Percentiles rank a stretch among this genome's conserved stretches.
These are phyloP conservation scores for Trichophaea hybrida DNA, from an alignment of 2,329 filamentous ascomycete species.

Conservation along the genomic window DNA sequence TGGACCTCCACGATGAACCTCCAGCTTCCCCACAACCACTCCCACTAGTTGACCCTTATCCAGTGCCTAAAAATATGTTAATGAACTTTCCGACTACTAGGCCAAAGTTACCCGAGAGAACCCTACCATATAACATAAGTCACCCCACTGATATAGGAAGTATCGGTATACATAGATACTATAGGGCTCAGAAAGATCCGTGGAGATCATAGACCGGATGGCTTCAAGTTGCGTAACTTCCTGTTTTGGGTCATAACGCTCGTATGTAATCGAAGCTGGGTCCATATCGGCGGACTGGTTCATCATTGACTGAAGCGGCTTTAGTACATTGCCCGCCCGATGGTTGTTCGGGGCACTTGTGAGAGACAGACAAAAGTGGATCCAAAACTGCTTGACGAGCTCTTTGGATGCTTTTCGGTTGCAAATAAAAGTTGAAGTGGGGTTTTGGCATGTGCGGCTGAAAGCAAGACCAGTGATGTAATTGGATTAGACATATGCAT, in stretches of 20 bases:
- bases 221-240: slow-evolving; percentile 60
- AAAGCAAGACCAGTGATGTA: too few species aligned
- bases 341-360: too few species aligned
- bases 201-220: slow-evolving; percentile 85
- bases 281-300: too few species aligned
- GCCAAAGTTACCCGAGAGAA: not conserved
- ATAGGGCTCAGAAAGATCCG: slow-evolving; percentile 92
- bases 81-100: not conserved
- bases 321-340: too few species aligned
- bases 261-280: not conserved
- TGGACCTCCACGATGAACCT: slow-evolving; percentile 66
- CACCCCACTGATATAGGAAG: slow-evolving; percentile 93
- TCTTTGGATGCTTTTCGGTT: too few species aligned
- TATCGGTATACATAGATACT: slow-evolving; percentile 99
- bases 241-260: slow-evolving; percentile 40
- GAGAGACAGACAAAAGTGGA: too few species aligned
- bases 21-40: slow-evolving; percentile 88
- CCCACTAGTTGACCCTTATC: slow-evolving; percentile 59
- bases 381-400: too few species aligned
- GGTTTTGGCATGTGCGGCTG: too few species aligned
- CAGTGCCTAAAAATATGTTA: slow-evolving; percentile 37
- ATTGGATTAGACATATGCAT: too few species aligned
- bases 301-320: too few species aligned
- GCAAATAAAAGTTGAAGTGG: too few species aligned
- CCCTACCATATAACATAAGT: slow-evolving; percentile 84